Base-by-base conservation (phyloP, 306 rosid species). In the Betula pendula region DNA sequence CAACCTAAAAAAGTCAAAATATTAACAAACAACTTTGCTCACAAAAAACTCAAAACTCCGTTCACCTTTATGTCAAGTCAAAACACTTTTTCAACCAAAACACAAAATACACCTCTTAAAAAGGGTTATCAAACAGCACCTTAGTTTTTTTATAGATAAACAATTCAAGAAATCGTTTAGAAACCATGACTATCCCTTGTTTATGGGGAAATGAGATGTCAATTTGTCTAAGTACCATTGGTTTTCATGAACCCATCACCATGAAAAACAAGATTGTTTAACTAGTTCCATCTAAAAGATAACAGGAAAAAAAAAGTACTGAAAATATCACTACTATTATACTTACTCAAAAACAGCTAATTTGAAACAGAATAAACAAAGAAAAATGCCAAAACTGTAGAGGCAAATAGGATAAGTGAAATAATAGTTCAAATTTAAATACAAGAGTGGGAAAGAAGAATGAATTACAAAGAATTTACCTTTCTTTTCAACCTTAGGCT, bases 401-500 rank as follows among this genome's bases (percentile, higher is more conserved):
- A 45, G 58, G 27, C 47, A 77, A 48, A 70, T 67, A 68, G 31
- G 62, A 85, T 63, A 77, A 43, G 2, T 15, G 45, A 66, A 73
- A 35, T 71, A 69, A 25, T 27, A 59, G 31, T 60, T 62, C 58
- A 47, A 73, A 76, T 62, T 8, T 35, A 11, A 29, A 71, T 62
- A 31, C 79, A 47, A 81, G 70, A 81, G 63, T 40, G 42, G 48
- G 75, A 85, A 73, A 52, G 47, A 68, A 75, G 74, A 66, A 69
- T 51, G 50, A 62, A 44, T 45, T 16, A 72, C 62, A 63, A 70
- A 24, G 48, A 76, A 14, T 31, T 16, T 47, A 79, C 97, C 88
- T 85, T 90, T 92, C 77, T 48, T 92, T 84, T 90, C 96, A 69
- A 50, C 50, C 82, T 81, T 90, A 42, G 65, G 77, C 83, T 33